Evolutionary conservation across 306 rosid species (phyloP), one percentile per base, ranked within the genome.

Genomic region (Rubus idaeus): DNA sequence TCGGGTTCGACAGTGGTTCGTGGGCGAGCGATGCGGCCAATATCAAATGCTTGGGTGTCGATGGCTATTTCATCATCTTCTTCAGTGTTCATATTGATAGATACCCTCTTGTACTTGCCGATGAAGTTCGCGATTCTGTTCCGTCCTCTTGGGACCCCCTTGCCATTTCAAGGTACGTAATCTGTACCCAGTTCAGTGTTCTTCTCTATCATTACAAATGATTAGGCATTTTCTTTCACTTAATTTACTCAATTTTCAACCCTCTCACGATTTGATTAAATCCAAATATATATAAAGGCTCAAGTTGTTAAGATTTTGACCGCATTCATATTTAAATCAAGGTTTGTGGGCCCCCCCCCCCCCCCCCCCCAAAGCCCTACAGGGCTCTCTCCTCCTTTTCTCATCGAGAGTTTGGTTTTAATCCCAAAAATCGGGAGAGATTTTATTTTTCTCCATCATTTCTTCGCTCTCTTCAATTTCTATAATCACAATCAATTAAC

Each of bases 101-200:
- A 1, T 92, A 74, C 14, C 97, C 96, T 3, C 93, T 95, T 68
- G n/a, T 79, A 74, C 92, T 95, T 4, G 83, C 92, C 65, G 76
- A 86, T 14, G 72, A 83, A 71, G 85, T 92, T 8, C 80, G 90
- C 67, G 9, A 80, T 42, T 86, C 88, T 26, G 92, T 92, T 80
- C 99, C 99, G 49, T 72, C 99, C 23, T 66, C 89, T 0, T 95
- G 99, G 99, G 93, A 95, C 68, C 97, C 99, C 12, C 71, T 77
- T 50, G 93, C 93, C 18, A 89, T 95, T 65, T 93, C 99, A 40
- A 92, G 99, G 99, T 94, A 84, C 66, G 41, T 60, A 60, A 12
- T 30, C 4, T 61, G 2, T 23, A 30, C 35, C 35, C 35, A 30
- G 35, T 13, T 61, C 40, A 61, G 4, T 18, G 17, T 23, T 30